These are phyloP conservation scores for Gelatoporia subvermispora DNA, from an alignment of 768 basidiomycete genomes.

Conservation along the genomic window DNA sequence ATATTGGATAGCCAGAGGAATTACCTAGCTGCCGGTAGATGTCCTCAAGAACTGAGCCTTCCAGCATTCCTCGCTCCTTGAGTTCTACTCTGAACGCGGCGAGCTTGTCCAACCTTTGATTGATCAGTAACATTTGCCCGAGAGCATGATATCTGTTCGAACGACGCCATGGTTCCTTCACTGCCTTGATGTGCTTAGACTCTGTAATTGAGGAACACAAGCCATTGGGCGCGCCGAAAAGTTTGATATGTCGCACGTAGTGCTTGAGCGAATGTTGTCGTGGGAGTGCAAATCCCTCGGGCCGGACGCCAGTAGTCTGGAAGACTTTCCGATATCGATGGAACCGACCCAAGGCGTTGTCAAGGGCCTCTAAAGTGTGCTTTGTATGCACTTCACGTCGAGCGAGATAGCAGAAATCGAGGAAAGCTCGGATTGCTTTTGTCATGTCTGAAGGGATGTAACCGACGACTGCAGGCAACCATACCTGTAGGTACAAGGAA, in stretches of 20 bases:
- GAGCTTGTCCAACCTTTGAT: slow-evolving; percentile 23
- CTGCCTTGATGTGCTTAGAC: slow-evolving; percentile 17
- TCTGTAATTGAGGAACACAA: slow-evolving; percentile 20
- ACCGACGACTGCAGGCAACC: slow-evolving; percentile 17
- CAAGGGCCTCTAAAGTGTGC: background rate
- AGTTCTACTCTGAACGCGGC: slow-evolving; percentile 15
- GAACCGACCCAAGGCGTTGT: background rate
- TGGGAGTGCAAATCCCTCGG: slow-evolving; percentile 11
- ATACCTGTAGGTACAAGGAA: no score
- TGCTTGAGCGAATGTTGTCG: slow-evolving; percentile 13
- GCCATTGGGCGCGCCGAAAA: slow-evolving; percentile 16
- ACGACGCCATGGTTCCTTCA: slow-evolving; percentile 18
- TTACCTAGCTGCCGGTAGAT: no score
- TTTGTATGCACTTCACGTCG: background rate
- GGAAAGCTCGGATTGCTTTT: slow-evolving; percentile 7
- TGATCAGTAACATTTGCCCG: slow-evolving; percentile 14
- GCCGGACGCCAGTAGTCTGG: background rate
- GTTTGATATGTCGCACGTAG: slow-evolving; percentile 1
- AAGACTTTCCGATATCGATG: slow-evolving; percentile 3
- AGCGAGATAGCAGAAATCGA: slow-evolving; percentile 22
- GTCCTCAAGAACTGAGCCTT: no score
- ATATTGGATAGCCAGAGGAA: no score
- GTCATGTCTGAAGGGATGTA: slow-evolving; percentile 13
- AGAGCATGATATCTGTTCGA: slow-evolving; percentile 14
- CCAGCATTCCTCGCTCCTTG: slow-evolving; percentile 12